Percentiles rank a stretch among this genome's conserved stretches.
phyloP scores from a whole-genome alignment of 176 grass and related monocot species.

The Luzula sylvatica region DNA sequence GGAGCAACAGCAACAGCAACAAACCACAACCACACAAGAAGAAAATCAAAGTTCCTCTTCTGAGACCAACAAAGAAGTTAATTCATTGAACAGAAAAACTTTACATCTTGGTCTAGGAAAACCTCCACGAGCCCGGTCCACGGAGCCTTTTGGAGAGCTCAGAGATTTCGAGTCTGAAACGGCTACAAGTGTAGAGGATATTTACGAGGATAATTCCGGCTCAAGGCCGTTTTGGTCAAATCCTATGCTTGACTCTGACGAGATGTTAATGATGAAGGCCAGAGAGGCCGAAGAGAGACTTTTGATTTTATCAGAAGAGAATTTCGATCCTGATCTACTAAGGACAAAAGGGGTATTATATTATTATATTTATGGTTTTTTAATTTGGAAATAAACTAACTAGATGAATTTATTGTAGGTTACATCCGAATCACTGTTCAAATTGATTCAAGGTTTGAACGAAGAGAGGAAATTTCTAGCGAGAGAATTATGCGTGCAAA shows the following conservation, averaged over 20 bases:
- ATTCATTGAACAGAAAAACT: constrained; percentile 4
- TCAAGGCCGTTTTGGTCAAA: constrained; percentile 2
- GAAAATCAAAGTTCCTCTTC: constrained; percentile 17
- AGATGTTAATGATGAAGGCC: constrained; percentile 38
- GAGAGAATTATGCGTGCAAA: constrained; percentile 62
- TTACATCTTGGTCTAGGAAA: constrained; percentile 38
- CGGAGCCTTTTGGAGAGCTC: constrained; percentile 13
- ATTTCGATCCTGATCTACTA: constrained; percentile 31
- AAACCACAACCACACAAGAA: constrained; percentile 18
- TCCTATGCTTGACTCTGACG: constrained; percentile 32
- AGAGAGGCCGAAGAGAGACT: constrained; percentile 53
- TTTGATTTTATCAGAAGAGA: constrained; percentile 26
- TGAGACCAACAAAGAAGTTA: constrained; percentile 7
- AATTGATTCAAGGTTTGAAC: constrained; percentile 45
- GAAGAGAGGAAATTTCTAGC: constrained; percentile 58
- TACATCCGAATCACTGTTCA: constrained; percentile 21
- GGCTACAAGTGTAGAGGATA: constrained; percentile 52
- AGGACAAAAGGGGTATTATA: constrained; percentile 21
- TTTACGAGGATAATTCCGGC: constrained; percentile 52
- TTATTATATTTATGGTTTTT: constrained; percentile 6
- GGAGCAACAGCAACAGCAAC: constrained; percentile 24
- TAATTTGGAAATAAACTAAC: neutral
- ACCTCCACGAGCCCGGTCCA: constrained; percentile 39
- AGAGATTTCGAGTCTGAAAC: constrained; percentile 44
- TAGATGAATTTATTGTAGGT: neutral